These are phyloP conservation scores for Emmonsiellopsis sp. DNA, from an alignment of 2,329 filamentous ascomycete species.

Conservation along the genomic window DNA sequence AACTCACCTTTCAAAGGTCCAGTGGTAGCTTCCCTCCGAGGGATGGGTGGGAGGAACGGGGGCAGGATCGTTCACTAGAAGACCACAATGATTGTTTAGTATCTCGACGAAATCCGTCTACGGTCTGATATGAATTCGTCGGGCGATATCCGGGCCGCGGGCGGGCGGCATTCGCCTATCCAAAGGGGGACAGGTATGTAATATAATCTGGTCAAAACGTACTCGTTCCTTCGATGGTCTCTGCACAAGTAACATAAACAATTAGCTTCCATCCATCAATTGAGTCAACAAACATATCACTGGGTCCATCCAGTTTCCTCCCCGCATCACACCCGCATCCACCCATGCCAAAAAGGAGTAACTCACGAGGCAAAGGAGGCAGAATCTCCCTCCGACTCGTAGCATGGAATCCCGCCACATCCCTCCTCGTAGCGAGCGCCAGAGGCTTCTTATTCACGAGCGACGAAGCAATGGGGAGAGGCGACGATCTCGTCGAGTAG, in stretches of 20 bases:
- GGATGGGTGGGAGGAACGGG: conserved; percentile 63
- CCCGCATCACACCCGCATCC: background rate
- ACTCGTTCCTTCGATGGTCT: conserved; percentile 67
- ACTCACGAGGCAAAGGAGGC: conserved; percentile 76
- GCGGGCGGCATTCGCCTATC: background rate
- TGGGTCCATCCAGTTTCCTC: background rate
- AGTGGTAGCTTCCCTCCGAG: conserved; percentile 92
- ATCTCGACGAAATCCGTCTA: background rate
- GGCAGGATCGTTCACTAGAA: conserved; percentile 75
- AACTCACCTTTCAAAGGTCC: conserved; percentile 74
- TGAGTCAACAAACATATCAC: background rate
- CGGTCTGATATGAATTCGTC: background rate
- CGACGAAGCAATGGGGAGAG: conserved; percentile 9
- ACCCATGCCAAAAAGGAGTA: background rate
- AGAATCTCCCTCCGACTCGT: conserved; percentile 66
- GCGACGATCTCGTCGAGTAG: conserved; percentile 12
- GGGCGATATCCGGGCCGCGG: background rate
- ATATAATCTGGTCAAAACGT: conserved; percentile 25
- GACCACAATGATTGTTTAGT: background rate
- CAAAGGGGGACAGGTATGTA: background rate
- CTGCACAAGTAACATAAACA: conserved; percentile 34
- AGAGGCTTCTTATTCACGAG: conserved; percentile 6
- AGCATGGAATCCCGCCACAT: conserved; percentile 68
- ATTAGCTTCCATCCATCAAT: conserved; percentile 33
- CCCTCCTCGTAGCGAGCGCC: conserved; percentile 24